phyloP scores from a whole-genome alignment of 176 grass and related monocot genomes.

The Dactylis glomerata region DNA sequence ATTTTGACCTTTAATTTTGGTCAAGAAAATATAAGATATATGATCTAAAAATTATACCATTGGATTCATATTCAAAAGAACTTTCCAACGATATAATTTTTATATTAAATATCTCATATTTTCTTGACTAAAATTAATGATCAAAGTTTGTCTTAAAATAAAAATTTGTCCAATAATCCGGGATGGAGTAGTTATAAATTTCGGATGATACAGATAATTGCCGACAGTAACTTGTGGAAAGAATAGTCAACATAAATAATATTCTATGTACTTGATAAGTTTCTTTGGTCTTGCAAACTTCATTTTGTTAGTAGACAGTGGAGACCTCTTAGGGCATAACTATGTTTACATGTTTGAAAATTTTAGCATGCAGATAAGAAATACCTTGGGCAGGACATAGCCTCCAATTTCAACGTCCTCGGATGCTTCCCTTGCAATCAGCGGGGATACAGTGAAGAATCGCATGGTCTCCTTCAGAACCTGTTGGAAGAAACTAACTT shows the following conservation, averaged over 20 bases:
- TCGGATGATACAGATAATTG: not conserved
- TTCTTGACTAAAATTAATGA: no score
- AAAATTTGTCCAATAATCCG: no score
- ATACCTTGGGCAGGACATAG: slow-evolving; percentile 58
- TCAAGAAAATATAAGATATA: no score
- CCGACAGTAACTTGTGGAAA: not conserved
- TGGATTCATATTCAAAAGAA: no score
- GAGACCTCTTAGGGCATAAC: not conserved
- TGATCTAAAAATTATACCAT: no score
- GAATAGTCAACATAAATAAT: not conserved
- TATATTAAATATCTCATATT: no score
- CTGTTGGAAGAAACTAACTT: not conserved
- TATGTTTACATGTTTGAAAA: not conserved
- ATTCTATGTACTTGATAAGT: not conserved
- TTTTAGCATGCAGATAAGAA: not conserved
- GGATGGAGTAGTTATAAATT: no score
- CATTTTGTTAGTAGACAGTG: not conserved
- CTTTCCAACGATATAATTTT: no score
- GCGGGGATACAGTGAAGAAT: slow-evolving; percentile 47
- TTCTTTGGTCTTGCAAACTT: not conserved
- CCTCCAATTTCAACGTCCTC: slow-evolving; percentile 51
- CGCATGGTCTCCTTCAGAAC: slow-evolving; percentile 65
- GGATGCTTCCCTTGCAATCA: slow-evolving; percentile 49
- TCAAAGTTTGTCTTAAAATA: no score
- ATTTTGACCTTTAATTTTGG: no score